Conservation (phyloP, 768 basidiomycete genomes). For the Exsudoporus frostii region DNA sequence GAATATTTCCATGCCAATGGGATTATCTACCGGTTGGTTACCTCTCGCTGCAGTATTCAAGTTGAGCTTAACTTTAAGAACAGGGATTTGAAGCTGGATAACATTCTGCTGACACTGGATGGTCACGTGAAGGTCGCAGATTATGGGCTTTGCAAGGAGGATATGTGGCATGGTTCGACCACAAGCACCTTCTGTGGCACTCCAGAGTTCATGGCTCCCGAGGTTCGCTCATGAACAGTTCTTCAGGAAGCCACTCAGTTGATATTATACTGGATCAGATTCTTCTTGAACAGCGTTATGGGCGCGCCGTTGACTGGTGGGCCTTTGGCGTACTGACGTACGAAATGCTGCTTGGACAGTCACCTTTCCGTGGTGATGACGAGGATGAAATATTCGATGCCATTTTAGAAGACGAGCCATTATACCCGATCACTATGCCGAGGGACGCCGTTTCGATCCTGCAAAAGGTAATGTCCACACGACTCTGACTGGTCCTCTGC, state of each 20-base stretch:
- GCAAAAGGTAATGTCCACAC: constrained; percentile 64
- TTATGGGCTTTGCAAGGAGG: constrained; percentile 98
- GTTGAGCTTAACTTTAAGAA: background rate
- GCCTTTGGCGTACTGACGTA: constrained; percentile 98
- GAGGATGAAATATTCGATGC: constrained; percentile 99
- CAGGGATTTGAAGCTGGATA: constrained; percentile 97
- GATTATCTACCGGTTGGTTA: constrained; percentile 90
- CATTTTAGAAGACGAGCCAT: constrained; percentile 94
- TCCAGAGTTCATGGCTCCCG: constrained; percentile 99
- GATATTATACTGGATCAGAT: constrained; percentile 54
- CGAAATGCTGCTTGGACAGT: constrained; percentile 98
- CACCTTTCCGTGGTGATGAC: constrained; percentile 98
- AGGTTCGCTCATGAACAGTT: constrained; percentile 52
- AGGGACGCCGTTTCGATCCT: constrained; percentile 93
- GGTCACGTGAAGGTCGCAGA: constrained; percentile 99
- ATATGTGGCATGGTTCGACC: constrained; percentile 95
- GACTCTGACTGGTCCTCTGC: background rate
- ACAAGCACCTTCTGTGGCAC: constrained; percentile 99
- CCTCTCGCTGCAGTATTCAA: background rate
- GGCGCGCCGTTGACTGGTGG: constrained; percentile 99
- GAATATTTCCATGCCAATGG: constrained; percentile 99
- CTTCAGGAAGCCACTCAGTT: background rate
- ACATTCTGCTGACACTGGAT: constrained; percentile 93
- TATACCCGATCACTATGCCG: constrained; percentile 99
- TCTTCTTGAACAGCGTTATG: constrained; percentile 97